Evolutionary conservation across 1,139 yeast species (phyloP).

Genomic region (Saccharomyces uvarum): DNA sequence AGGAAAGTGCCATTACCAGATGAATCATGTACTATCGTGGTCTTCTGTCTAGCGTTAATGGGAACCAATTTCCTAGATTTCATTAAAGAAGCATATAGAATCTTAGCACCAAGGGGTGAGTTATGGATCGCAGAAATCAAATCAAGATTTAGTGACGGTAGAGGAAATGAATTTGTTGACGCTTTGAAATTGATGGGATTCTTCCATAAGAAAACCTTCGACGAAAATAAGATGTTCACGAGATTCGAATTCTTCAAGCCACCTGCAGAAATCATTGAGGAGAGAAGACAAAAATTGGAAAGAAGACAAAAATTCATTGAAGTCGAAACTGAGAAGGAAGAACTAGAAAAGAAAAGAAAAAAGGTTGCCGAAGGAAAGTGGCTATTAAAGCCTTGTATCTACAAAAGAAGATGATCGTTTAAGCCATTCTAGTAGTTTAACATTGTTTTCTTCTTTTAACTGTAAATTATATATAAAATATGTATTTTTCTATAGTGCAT

Average conservation of each 20-base stretch:
- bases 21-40: slow-evolving; percentile 71
- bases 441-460: slow-evolving; percentile 1
- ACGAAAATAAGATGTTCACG: slow-evolving; percentile 85
- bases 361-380: slow-evolving; percentile 71
- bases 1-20: slow-evolving; percentile 79
- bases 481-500: neutral
- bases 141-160: slow-evolving; percentile 66
- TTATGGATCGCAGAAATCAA: slow-evolving; percentile 97
- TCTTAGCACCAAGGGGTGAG: slow-evolving; percentile 85
- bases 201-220: slow-evolving; percentile 82
- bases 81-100: slow-evolving; percentile 78
- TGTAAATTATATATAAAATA: neutral
- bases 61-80: slow-evolving; percentile 94
- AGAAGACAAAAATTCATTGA: slow-evolving; percentile 67
- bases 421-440: neutral
- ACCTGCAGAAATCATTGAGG: slow-evolving; percentile 58
- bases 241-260: slow-evolving; percentile 92
- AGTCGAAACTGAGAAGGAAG: slow-evolving; percentile 53
- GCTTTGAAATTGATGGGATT: slow-evolving; percentile 73
- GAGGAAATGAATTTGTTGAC: slow-evolving; percentile 70
- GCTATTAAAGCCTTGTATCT: slow-evolving; percentile 91
- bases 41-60: slow-evolving; percentile 91
- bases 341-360: slow-evolving; percentile 48
- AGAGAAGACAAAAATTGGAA: slow-evolving; percentile 55
- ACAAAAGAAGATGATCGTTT: slow-evolving; percentile 62